Base-by-base conservation (phyloP, 805 yeast genomes). In the Candida gorgasii region DNA sequence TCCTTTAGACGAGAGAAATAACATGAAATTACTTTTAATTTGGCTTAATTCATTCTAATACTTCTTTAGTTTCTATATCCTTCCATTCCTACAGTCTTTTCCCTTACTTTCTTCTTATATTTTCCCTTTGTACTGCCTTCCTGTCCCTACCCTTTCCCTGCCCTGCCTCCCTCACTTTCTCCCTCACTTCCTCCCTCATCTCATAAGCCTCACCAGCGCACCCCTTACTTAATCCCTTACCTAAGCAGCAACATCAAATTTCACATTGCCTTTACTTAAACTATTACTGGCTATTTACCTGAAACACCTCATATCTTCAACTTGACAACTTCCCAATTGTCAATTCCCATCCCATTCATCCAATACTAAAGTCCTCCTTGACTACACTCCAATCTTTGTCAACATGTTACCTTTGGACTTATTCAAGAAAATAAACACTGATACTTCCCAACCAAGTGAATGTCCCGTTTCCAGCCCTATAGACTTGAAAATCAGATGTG, bases 401-500 rank as follows among this genome's bases (percentile, higher is more conserved):
- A 34, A 14, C 8, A 38, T 19, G 23, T 42, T 48, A 14, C 72
- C 72, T 1, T 22, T 64, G 17, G 60, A 53, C 4, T 61, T 57
- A 12, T 67, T 57, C 43, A 53, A 54, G n/a, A 51, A 47, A 12
- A 46, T 66, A 47, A 65, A 65, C 41, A 42, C 51, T 16, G 14
- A 40, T 29, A 31, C 47, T 30, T 13, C 53, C 16, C 60, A 60
- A 5, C 73, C 74, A 13, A 54, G 54, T 12, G 41, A 49, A 22
- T 48, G 57, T 33, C 75, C 75, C 2, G 45, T 44, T 8, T 52
- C 54, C 2, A 58, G 54, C 8, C 54, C 56, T 12, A 40, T 61
- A 24, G 63, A 61, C 6, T 42, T 72, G n/a, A 72, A 75, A 29
- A 67, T 82, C 15, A 65, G 72, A 38, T 82, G 87, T 58, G 98